These are phyloP conservation scores for Neophaeococcomyces aloes DNA, from an alignment of 2,329 filamentous ascomycete genomes.

Conservation along the genomic window DNA sequence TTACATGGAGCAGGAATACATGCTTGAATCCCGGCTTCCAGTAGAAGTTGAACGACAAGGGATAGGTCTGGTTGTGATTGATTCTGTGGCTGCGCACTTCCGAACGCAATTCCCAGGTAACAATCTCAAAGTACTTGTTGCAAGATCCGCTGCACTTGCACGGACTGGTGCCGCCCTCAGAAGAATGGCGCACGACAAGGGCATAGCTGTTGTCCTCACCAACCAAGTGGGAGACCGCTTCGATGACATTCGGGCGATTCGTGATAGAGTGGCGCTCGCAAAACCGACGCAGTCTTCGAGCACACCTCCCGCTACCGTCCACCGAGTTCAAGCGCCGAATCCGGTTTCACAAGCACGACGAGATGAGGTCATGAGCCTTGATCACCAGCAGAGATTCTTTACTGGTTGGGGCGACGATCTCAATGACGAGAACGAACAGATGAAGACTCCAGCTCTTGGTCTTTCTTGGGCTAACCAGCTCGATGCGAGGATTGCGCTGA, in stretches of 20 bases:
- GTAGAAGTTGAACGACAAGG: slow-evolving; percentile 66
- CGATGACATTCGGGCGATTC: slow-evolving; percentile 21
- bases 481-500: slow-evolving; percentile 66
- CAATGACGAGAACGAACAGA: slow-evolving; percentile 16
- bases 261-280: not conserved
- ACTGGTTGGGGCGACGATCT: slow-evolving; percentile 79
- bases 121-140: slow-evolving; percentile 50
- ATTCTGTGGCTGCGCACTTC: slow-evolving; percentile 92
- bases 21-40: slow-evolving; percentile 83
- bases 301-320: not conserved
- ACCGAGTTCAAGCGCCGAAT: not conserved
- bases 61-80: slow-evolving; percentile 72
- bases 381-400: slow-evolving; percentile 90
- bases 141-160: slow-evolving; percentile 64
- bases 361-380: slow-evolving; percentile 55
- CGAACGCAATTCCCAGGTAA: slow-evolving; percentile 59
- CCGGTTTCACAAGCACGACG: slow-evolving; percentile 13
- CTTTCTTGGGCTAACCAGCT: slow-evolving; percentile 89
- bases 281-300: slow-evolving; percentile 7
- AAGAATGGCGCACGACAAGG: slow-evolving; percentile 60
- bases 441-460: slow-evolving; percentile 79
- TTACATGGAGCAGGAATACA: slow-evolving; percentile 90
- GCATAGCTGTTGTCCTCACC: slow-evolving; percentile 77
- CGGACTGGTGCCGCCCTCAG: slow-evolving; percentile 64
- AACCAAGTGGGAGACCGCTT: slow-evolving; percentile 96